Base-by-base conservation (phyloP, 129 eudicot species). In the Tagetes patula region DNA sequence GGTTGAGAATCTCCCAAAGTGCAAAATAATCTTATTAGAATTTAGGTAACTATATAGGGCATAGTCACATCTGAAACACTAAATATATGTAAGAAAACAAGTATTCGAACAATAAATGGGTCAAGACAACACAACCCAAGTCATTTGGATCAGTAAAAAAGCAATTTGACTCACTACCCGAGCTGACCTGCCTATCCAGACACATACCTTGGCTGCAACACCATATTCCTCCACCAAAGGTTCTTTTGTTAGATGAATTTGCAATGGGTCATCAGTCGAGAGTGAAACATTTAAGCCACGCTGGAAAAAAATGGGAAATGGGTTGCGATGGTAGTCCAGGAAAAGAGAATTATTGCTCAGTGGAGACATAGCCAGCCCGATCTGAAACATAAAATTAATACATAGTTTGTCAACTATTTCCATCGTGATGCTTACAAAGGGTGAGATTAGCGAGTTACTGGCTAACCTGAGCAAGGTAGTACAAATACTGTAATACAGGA, bases 201-300 rank as follows among this genome's bases (percentile, higher is more conserved):
- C 3, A 33, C 67, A 34, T 61, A 90, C 99, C 97, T 94, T 88
- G 40, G 99, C 99, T 55, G 99, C 99, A 56, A 94, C 96, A 76
- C 99, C 90, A 36, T 94, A 94, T 83, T 94, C 99, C 84, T 94
- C 99, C 34, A 94, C 97, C 38, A 94, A 87, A 6, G 99, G 86
- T 81, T 94, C 99, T 82, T 88, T 94, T 39, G 99, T 94, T 74
- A 94, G 65, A 82, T 94, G 99, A 67, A 94, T 94, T 90, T 90
- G 97, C 79, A 94, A 61, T 42, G 99, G 99, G 74, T 94, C 99
- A 71, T 94, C 99, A 37, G 84, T 82, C 10, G 99, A 94, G 6
- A 94, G 88, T 46, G 99, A 94, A 37, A 94, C 99, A 83, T 90
- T 94, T 70, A 94, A 53, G 42, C 99, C 99, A 48, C 99, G 96